phyloP scores from a whole-genome alignment of 306 rosid genomes.

The Cucumis hystrix region DNA sequence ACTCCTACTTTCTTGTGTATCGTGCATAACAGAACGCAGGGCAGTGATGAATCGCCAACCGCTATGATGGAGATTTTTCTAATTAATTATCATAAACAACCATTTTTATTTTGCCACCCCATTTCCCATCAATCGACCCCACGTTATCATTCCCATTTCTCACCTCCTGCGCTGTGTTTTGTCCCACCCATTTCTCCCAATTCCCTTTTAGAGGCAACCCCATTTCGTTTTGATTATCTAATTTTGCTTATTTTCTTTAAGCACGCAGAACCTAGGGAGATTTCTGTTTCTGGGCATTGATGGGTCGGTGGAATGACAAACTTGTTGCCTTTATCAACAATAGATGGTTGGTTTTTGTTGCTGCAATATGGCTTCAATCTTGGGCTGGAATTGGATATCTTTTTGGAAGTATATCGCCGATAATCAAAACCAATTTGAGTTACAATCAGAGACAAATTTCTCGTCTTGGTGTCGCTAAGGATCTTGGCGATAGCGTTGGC shows the following conservation, averaged over 20 bases:
- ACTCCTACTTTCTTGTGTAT: not conserved
- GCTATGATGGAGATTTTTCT: not conserved
- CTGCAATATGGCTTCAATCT: slow-evolving; percentile 96
- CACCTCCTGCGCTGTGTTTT: not conserved
- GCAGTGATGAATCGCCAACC: not conserved
- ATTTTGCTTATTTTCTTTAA: not conserved
- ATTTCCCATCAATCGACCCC: too few relatives aligned
- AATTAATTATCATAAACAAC: not conserved
- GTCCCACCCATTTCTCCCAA: not conserved
- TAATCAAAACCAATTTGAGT: slow-evolving; percentile 44
- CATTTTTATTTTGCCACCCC: not conserved
- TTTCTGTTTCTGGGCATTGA: not conserved
- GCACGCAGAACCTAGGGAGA: not conserved
- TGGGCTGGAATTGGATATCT: slow-evolving; percentile 82
- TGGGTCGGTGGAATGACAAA: slow-evolving; percentile 38
- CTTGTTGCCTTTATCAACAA: slow-evolving; percentile 27
- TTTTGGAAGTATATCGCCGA: slow-evolving; percentile 81
- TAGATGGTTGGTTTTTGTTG: slow-evolving; percentile 87
- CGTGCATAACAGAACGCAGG: not conserved
- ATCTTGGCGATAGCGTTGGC: slow-evolving; percentile 78
- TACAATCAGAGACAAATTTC: slow-evolving; percentile 72
- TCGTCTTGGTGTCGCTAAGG: slow-evolving; percentile 72
- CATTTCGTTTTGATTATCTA: not conserved
- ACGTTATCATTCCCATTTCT: not conserved
- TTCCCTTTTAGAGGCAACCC: not conserved